phyloP scores from a whole-genome alignment of 73 alveolate species.

The Paraurostyla sp. region DNA sequence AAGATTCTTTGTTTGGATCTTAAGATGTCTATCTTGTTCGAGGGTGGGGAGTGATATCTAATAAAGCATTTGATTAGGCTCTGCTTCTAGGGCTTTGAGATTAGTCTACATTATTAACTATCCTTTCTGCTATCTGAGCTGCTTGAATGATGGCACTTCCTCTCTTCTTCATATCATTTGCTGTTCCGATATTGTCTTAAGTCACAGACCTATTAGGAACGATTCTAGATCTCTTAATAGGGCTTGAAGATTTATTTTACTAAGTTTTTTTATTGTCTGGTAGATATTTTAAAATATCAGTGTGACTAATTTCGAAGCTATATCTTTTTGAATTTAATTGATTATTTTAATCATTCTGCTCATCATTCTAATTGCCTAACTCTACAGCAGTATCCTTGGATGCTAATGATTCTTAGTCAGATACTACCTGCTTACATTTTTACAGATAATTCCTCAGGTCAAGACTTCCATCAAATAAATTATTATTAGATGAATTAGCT shows the following conservation, averaged over 20 bases:
- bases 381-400: not conserved
- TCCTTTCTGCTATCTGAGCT: not conserved
- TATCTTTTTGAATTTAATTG: not conserved
- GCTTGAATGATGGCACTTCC: not conserved
- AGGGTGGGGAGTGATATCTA: not conserved
- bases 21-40: constrained; percentile 6
- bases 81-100: constrained; percentile 10
- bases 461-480: not conserved
- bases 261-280: constrained; percentile 2
- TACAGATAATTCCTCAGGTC: not conserved
- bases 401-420: constrained; percentile 2
- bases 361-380: too few relatives aligned
- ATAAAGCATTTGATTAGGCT: not conserved
- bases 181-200: not conserved
- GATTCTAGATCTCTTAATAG: not conserved
- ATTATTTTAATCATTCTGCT: not conserved
- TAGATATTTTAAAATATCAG: constrained; percentile 11
- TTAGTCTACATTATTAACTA: not conserved
- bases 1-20: constrained; percentile 1
- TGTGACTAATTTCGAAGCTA: constrained; percentile 14
- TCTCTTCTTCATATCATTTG: not conserved
- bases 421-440: not conserved
- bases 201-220: constrained; percentile 6
- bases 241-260: not conserved
- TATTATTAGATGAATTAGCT: too few relatives aligned